phyloP scores from a whole-genome alignment of 345 rosid genomes.

The Mallotus nudiflorus region DNA sequence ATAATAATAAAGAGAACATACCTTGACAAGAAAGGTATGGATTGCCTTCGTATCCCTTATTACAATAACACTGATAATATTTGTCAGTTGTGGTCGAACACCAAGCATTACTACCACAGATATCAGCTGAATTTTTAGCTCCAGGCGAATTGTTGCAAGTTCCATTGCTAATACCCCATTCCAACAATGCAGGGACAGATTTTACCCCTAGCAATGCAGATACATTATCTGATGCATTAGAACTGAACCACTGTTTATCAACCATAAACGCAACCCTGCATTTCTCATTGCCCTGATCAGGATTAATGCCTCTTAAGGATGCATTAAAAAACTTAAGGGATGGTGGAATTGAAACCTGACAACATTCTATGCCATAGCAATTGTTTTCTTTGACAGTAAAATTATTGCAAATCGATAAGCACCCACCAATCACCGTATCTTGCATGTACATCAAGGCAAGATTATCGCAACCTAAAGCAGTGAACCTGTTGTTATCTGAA shows the following conservation, averaged over 20 bases:
- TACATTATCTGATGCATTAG: neutral
- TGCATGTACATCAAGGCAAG: slow-evolving; percentile 5
- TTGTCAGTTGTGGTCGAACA: neutral
- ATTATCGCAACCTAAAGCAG: neutral
- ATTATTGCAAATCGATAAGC: neutral
- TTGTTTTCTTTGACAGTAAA: neutral
- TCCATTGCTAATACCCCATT: neutral
- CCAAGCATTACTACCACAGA: neutral
- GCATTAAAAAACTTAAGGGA: neutral
- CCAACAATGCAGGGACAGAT: neutral
- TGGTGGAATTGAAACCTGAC: neutral
- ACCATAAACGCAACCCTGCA: slow-evolving; percentile 6
- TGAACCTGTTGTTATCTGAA: neutral
- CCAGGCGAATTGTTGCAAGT: neutral
- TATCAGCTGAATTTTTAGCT: neutral
- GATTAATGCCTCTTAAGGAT: neutral
- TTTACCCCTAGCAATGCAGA: neutral
- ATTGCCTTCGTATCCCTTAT: neutral
- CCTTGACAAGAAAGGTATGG: slow-evolving; percentile 14
- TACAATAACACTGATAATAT: neutral
- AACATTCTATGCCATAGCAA: slow-evolving; percentile 5
- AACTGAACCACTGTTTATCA: neutral
- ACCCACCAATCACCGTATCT: neutral
- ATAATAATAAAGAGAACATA: neutral
- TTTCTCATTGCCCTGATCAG: neutral